phyloP scores from a whole-genome alignment of 163 green algal genomes.

The Prototheca wickerhamii region DNA sequence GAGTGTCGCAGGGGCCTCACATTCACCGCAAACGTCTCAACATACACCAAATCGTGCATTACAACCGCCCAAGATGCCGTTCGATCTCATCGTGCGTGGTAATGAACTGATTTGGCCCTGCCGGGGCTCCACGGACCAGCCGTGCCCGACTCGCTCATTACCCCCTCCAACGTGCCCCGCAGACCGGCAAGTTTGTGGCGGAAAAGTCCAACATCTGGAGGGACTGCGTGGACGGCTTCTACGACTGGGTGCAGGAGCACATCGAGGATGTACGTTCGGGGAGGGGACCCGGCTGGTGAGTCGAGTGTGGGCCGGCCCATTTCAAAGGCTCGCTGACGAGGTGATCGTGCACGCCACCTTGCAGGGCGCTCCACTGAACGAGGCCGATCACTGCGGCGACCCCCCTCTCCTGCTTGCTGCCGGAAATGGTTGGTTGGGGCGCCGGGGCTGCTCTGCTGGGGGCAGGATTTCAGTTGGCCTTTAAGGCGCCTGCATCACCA shows the following conservation, averaged over 20 bases:
- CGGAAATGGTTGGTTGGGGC: constrained; percentile 60
- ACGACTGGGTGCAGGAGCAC: constrained; percentile 92
- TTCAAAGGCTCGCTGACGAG: neutral
- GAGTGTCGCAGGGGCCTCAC: too few species aligned
- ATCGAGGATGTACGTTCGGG: constrained; percentile 51
- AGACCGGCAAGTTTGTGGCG: constrained; percentile 83
- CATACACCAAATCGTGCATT: neutral
- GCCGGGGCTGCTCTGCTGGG: neutral
- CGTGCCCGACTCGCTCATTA: neutral
- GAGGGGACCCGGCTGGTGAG: neutral
- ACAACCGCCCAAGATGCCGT: constrained; percentile 50
- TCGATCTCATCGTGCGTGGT: constrained; percentile 68
- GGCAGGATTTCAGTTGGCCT: neutral
- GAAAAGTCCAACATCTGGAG: constrained; percentile 97
- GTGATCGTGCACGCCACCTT: neutral
- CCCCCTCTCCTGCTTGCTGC: constrained; percentile 83
- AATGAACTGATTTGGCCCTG: too few species aligned
- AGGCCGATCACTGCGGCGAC: constrained; percentile 89
- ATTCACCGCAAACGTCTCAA: too few species aligned
- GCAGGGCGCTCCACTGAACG: constrained; percentile 83
- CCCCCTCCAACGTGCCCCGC: constrained; percentile 7
- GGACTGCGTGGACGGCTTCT: constrained; percentile 86
- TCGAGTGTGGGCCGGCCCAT: neutral
- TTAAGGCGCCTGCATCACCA: neutral
- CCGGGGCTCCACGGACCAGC: neutral